Evolutionary conservation across 352 stramenopile species (phyloP).

Genomic region (Phytophthora nicotianae): DNA sequence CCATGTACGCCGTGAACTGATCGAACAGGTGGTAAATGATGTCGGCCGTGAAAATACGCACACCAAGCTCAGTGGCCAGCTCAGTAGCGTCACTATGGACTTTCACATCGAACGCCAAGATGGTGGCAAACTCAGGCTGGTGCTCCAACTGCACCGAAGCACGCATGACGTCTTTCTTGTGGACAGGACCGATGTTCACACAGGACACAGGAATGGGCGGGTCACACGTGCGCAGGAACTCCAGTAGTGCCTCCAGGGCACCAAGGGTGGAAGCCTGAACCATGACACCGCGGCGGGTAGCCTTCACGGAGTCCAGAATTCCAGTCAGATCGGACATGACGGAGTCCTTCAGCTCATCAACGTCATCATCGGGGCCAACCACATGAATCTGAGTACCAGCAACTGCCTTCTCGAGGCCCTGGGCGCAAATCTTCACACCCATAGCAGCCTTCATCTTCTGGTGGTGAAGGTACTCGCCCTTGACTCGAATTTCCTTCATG

Average conservation of each 20-base stretch:
- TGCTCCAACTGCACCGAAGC: constrained; percentile 99
- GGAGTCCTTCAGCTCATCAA: constrained; percentile 97
- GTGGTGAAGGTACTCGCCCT: constrained; percentile 95
- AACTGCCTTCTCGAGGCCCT: constrained; percentile 98
- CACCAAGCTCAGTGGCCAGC: constrained; percentile 91
- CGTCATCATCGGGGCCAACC: constrained; percentile 95
- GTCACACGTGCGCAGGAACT: constrained; percentile 96
- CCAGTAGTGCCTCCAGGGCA: constrained; percentile 97
- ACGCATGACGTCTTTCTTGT: constrained; percentile 99
- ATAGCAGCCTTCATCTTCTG: constrained; percentile 98
- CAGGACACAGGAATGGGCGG: constrained; percentile 94
- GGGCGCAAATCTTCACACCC: constrained; percentile 98
- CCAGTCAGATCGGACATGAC: constrained; percentile 96
- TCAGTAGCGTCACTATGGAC: constrained; percentile 94
- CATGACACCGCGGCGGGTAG: constrained; percentile 96
- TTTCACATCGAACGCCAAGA: constrained; percentile 99
- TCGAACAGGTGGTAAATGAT: constrained; percentile 99
- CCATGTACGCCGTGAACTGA: constrained; percentile 98
- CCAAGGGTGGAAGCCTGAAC: constrained; percentile 99
- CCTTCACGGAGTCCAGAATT: constrained; percentile 96
- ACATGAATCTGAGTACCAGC: constrained; percentile 98
- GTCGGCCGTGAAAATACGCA: constrained; percentile 99
- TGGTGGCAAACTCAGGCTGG: constrained; percentile 96
- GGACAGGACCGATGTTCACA: constrained; percentile 97
- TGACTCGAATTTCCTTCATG: constrained; percentile 97